A percentile compares a stretch with the other conserved stretches of the same genome.
phyloP scores from a whole-genome alignment of 2,329 filamentous ascomycete genomes.

The Clonostachys rhizophaga region DNA sequence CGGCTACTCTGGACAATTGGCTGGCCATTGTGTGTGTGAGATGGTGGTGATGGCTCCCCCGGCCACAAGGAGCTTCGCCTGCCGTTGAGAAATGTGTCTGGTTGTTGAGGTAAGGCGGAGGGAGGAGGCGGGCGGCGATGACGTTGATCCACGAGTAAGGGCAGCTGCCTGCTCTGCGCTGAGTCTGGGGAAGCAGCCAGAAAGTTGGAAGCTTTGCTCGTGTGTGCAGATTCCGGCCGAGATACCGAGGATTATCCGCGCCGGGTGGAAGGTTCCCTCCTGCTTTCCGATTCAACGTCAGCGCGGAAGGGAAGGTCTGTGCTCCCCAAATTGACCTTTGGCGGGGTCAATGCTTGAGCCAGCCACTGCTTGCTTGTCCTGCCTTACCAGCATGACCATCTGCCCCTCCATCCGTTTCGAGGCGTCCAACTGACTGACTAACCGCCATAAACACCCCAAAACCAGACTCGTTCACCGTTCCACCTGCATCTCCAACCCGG shows the following conservation, averaged over 20 bases:
- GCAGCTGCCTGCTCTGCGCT: neutral
- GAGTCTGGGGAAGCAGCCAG: neutral
- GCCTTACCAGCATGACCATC: neutral
- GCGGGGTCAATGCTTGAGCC: neutral
- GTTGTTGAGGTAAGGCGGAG: neutral
- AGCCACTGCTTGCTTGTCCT: neutral
- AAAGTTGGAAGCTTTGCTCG: no score
- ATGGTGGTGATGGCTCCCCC: neutral
- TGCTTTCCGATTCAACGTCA: neutral
- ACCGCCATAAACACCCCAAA: no score
- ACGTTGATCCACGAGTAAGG: neutral
- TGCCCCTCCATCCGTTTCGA: neutral
- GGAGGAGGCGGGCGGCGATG: neutral
- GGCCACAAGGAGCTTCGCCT: neutral
- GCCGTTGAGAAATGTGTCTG: neutral
- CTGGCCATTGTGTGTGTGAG: slow-evolving; percentile 1
- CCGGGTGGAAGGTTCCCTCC: neutral
- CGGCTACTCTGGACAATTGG: slow-evolving; percentile 3
- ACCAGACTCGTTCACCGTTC: no score
- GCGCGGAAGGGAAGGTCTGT: neutral
- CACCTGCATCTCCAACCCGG: no score
- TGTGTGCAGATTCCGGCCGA: neutral
- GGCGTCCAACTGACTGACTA: no score
- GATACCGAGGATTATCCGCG: slow-evolving; percentile 2
- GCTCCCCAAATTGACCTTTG: no score